Conservation (phyloP, 768 basidiomycete genomes). For the Serendipita sp. region DNA sequence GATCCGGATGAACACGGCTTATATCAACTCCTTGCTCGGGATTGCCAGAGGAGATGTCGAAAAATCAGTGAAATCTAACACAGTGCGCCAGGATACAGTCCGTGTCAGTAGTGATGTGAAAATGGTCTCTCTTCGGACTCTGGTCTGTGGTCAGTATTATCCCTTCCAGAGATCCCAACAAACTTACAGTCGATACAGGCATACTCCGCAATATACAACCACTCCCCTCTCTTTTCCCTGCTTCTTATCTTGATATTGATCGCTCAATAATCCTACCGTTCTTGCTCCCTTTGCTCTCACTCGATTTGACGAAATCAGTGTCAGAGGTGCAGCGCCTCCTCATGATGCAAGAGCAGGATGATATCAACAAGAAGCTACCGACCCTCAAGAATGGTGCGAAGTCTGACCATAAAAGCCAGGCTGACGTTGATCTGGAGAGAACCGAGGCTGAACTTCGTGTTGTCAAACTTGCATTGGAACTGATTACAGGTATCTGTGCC, state of each 20-base stretch:
- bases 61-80: neutral
- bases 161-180: neutral
- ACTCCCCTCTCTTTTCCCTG: constrained; percentile 47
- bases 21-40: constrained; percentile 47
- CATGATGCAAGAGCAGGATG: constrained; percentile 28
- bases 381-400: constrained; percentile 51
- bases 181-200: constrained; percentile 25
- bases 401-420: constrained; percentile 56
- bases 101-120: constrained; percentile 27
- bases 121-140: constrained; percentile 37
- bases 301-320: neutral
- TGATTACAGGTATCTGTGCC: constrained; percentile 77
- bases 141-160: constrained; percentile 47
- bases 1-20: constrained; percentile 41
- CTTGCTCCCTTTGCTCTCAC: constrained; percentile 44
- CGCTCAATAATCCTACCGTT: constrained; percentile 56
- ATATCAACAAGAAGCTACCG: constrained; percentile 34
- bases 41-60: constrained; percentile 25
- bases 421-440: constrained; percentile 53
- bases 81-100: neutral
- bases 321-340: neutral
- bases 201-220: constrained; percentile 65
- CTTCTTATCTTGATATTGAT: constrained; percentile 50
- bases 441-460: constrained; percentile 59
- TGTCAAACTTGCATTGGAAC: constrained; percentile 70